phyloP scores from a whole-genome alignment of 2,329 filamentous ascomycete genomes.

The Trichoderma harzianum region DNA sequence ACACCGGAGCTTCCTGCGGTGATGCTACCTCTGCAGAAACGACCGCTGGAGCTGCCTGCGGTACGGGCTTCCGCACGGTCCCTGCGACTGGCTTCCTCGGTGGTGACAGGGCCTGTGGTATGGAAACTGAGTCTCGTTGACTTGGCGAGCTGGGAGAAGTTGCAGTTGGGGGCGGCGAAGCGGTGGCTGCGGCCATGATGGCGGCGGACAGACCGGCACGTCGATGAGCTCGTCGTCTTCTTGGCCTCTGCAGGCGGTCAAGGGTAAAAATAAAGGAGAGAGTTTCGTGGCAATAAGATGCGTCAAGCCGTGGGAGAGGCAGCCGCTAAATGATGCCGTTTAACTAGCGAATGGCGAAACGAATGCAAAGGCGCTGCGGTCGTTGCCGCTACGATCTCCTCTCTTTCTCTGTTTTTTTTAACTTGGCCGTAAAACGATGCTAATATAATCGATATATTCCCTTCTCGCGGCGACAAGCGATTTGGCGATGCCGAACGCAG shows the following conservation, averaged over 20 bases:
- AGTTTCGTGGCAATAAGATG: neutral
- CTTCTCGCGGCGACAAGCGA: neutral
- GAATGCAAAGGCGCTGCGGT: neutral
- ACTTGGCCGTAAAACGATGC: neutral
- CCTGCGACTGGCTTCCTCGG: slow-evolving; percentile 23
- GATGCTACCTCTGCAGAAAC: slow-evolving; percentile 37
- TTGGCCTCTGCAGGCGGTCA: neutral
- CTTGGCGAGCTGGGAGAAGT: slow-evolving; percentile 25
- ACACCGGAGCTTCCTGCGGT: slow-evolving; percentile 51
- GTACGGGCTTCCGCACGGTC: slow-evolving; percentile 36
- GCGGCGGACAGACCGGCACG: slow-evolving; percentile 9
- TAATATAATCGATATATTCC: neutral
- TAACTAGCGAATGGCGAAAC: neutral
- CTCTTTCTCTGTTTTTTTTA: neutral
- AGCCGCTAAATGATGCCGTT: neutral
- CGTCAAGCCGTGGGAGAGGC: slow-evolving; percentile 4
- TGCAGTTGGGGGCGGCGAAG: slow-evolving; percentile 34
- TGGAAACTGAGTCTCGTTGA: slow-evolving; percentile 6
- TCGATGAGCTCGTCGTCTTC: slow-evolving; percentile 8
- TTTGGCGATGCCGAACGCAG: neutral
- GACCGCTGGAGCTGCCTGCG: slow-evolving; percentile 27
- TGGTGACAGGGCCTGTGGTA: slow-evolving; percentile 13
- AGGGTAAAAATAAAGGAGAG: neutral
- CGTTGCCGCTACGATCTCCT: neutral
- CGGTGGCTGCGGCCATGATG: slow-evolving; percentile 36